Base-by-base conservation (phyloP, 2,329 filamentous ascomycete species). In the Neonectria sp. region DNA sequence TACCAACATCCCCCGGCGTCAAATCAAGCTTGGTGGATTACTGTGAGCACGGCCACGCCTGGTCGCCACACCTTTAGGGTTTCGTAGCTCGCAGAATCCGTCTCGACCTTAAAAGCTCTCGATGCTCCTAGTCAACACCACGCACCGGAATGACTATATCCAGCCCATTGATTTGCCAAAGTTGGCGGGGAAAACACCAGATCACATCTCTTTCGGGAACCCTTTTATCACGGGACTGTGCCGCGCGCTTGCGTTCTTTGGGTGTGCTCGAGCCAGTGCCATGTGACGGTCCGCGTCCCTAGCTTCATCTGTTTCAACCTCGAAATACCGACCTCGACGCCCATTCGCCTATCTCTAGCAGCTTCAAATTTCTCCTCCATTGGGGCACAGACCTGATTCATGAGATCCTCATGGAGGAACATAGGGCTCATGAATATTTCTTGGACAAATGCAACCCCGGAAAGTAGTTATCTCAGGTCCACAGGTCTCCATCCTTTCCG, bases 1-100 rank as follows among this genome's bases (percentile, higher is more conserved):
- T 12, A 15, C 46, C 46, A 29, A 49, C 13, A 49, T 17, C 8
- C 24, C 13, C 13, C 13, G 12, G 13, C 46, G 8, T 58, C 43
- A n/a, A 58, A 58, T 58, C 55, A 35, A 49, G 8, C 13, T 6
- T n/a, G 45, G 55, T 58, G 55, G 61, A 40, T 27, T 55, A 35
- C 35, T 43, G 31, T 29, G 31, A 46, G 45, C 24, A 58, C 12
- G 40, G 25, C 31, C 37, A 53, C 35, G 17, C 27, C 15, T 57
- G n/a, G 29, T 35, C n/a, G 55, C 35, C 37, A 25, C 45, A 24
- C 21, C 33, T 48, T 63, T 64, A 64, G 55, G 46, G 55, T 48
- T 59, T 48, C 17, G 21, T 58, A 63, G 55, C 35, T 29, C 21
- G 27, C 55, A 48, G 25, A 49, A 49, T 21, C 48, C 46, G 37